These are phyloP conservation scores for Xylaria sp. DNA, from an alignment of 2,329 filamentous ascomycete genomes.

Conservation along the genomic window DNA sequence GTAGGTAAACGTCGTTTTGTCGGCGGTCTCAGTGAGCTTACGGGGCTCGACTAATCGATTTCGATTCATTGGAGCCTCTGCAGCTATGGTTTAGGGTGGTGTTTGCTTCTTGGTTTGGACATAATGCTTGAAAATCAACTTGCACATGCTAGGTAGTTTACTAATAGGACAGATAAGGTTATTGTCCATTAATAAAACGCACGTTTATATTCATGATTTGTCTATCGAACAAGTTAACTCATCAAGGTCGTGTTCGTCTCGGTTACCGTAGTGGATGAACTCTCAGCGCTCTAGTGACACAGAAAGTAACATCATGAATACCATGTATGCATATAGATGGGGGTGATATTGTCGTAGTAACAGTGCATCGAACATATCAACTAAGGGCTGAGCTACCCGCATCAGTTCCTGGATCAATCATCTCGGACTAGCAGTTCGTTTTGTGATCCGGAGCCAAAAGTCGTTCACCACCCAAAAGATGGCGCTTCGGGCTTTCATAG, in stretches of 20 bases:
- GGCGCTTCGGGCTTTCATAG: constrained; percentile 39
- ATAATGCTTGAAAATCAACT: not conserved
- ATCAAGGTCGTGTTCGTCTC: not conserved
- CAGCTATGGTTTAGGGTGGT: not conserved
- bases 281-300: not conserved
- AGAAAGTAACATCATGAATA: not conserved
- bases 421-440: not conserved
- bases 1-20: not conserved
- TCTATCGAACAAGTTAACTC: not conserved
- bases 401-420: not conserved
- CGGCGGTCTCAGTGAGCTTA: not conserved
- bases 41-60: not conserved
- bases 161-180: not conserved
- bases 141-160: not conserved
- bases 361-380: not conserved
- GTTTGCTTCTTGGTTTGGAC: not conserved
- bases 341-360: not conserved
- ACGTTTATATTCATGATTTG: not conserved
- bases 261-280: not conserved
- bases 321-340: not conserved
- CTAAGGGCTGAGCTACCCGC: not conserved
- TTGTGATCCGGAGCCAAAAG: constrained; percentile 43
- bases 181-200: not conserved
- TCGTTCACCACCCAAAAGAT: constrained; percentile 43
- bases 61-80: not conserved